Base-by-base conservation (phyloP, 306 rosid species). In the Acmispon strigosus region DNA sequence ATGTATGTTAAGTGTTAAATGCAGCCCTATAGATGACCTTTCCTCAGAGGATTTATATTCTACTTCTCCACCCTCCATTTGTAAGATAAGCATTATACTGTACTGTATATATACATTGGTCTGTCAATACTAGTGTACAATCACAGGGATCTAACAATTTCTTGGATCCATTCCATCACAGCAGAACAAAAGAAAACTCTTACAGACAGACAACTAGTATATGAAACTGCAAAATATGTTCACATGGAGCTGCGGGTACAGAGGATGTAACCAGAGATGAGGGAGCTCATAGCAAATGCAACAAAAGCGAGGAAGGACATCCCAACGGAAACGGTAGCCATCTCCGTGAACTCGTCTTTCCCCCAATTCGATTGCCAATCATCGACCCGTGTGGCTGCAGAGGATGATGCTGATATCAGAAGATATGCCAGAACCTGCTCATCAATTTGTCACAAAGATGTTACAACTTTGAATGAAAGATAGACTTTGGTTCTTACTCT, bases 321-420 rank as follows among this genome's bases (percentile, higher is more conserved):
- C 39, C 76, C 86, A 29, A 95, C 82, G 0, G 99, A 91, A 39
- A 89, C 97, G 74, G 86, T 91, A 0, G 99, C 99, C 91, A 84
- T 79, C 76, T 83, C 75, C 1, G 99, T 95, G 90, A 95, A 95
- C 81, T 89, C 89, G 4, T 95, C 99, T 81, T 85, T 95, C 8
- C 99, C 99, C 99, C 99, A 95, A 63, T 95, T 95, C 0, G 90
- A 95, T 81, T 80, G 84, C 99, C 99, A 95, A 66, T 95, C 99
- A 0, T 85, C 86, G 1, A 91, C 93, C 54, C 97, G 72, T 16
- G 96, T 95, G 8, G 99, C 97, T 1, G 99, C 99, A 0, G 88
- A 85, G 12, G 99, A 95, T 7, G 99, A 80, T 18, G 99, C 90
- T 13, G 99, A 95, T 58, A 95, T 84, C 57, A 95, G 81, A 82